Conservation (phyloP, 148 eudicot genomes). For the Amaranthus cruentus region DNA sequence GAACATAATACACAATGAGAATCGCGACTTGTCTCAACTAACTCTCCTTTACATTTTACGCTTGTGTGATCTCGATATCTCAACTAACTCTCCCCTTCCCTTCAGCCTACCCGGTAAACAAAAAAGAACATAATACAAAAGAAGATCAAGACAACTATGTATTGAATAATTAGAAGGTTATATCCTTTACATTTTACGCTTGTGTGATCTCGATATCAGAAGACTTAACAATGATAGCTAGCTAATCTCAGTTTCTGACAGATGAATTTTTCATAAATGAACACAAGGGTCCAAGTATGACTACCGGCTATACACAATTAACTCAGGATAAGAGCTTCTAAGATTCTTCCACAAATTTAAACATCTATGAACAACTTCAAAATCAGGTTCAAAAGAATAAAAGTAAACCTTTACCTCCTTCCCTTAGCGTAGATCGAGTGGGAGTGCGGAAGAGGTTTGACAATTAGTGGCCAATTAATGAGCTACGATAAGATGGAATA, state of each 20-base stretch:
- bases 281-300: too few species aligned
- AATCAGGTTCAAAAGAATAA: too few species aligned
- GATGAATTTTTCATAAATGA: neutral
- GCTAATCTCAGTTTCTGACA: neutral
- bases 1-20: neutral
- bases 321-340: too few species aligned
- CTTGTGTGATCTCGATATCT: too few species aligned
- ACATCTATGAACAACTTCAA: neutral
- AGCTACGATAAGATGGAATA: neutral
- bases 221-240: neutral
- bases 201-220: neutral
- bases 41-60: too few species aligned
- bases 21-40: too few species aligned
- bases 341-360: neutral
- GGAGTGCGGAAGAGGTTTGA: neutral
- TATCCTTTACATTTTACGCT: neutral
- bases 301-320: too few species aligned
- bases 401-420: too few species aligned
- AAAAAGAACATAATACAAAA: too few species aligned
- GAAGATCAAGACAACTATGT: neutral
- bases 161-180: neutral
- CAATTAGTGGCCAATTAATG: neutral
- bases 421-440: neutral
- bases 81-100: too few species aligned
- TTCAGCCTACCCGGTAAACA: too few species aligned